Conservation (phyloP, 1,284 basidiomycete genomes). For the Sporisorium graminicola region DNA sequence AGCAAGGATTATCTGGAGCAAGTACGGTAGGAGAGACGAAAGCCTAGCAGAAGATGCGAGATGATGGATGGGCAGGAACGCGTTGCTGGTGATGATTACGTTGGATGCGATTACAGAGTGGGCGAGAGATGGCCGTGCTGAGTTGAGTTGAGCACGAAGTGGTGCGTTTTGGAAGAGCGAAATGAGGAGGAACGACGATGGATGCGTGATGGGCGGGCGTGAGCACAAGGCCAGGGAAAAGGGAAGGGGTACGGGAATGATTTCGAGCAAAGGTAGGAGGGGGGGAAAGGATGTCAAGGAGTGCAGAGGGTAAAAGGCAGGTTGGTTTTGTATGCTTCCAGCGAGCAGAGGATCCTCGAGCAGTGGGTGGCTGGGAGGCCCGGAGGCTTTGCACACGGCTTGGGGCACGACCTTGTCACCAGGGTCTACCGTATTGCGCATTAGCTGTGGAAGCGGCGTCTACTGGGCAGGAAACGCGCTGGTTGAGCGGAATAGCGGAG, state of each 20-base stretch:
- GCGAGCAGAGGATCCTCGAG: background rate
- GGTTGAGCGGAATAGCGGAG: background rate
- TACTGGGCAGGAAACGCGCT: background rate
- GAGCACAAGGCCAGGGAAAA: background rate
- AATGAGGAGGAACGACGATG: background rate
- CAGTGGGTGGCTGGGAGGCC: background rate
- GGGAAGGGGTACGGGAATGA: background rate
- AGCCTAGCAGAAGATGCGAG: background rate
- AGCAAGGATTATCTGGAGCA: background rate
- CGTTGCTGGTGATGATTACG: constrained; percentile 4
- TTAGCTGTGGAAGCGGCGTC: background rate
- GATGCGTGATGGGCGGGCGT: background rate
- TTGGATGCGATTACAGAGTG: constrained; percentile 14
- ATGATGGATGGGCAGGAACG: background rate
- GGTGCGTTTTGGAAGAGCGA: background rate
- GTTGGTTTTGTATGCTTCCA: constrained; percentile 33
- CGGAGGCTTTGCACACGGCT: background rate
- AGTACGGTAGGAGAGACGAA: background rate
- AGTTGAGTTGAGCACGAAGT: background rate
- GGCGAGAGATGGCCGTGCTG: no score
- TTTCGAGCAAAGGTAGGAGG: background rate
- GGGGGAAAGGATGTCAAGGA: constrained; percentile 1
- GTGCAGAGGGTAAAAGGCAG: background rate
- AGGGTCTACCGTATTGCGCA: background rate
- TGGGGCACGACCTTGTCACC: background rate